Evolutionary conservation across 495 filamentous ascomycete species (phyloP), one percentile per base, ranked within the genome.

Genomic region (Tuber brumale): DNA sequence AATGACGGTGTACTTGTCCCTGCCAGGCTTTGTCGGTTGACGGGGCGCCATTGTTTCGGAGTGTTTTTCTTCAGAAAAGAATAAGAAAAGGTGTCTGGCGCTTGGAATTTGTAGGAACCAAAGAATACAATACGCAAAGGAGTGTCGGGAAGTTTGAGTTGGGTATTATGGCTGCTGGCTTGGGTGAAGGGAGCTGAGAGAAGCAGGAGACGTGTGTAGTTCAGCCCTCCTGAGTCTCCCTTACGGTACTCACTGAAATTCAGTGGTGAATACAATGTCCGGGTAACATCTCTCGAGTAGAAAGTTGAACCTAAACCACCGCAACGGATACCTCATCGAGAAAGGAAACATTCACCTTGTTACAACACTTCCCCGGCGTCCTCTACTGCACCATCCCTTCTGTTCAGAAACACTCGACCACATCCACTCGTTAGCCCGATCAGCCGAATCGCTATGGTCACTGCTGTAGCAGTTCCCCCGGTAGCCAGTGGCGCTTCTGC

Each of bases 1-100:
- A 84, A 98, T 94, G 84, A 98, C 91, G 77, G 94, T 94, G 89
- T 97, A 99, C 85, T 96, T 94, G 89, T 94, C 86, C 80, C 31
- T 66, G 57, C 57, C 10, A 66, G 57, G 31, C 57, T 87, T 84
- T 70, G 39, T 86, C 79, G 85, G 85, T 31, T 66, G 57, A 66
- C 27, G 57, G 72, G 84, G 82, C 61, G 86, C 83, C 84, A 87
- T 88, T 72, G 82, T 71, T 45, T 61, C 69, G 46, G 21, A 31
- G 43, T 77, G 12, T 74, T 45, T 69, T 69, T 31, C 27, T 16
- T 66, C 3, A 16, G 57, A 31, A 66, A 66, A 66, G 57, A n/a
- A 48, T 23, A 27, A 57, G 27, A 19, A 57, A 27, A 61, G 69
- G 31, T 51, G 35, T 18, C 27, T 31, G 71, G 70, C 9, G 45